Conservation (phyloP, 2,329 filamentous ascomycete genomes). For the Neopestalotiopsis sp. region DNA sequence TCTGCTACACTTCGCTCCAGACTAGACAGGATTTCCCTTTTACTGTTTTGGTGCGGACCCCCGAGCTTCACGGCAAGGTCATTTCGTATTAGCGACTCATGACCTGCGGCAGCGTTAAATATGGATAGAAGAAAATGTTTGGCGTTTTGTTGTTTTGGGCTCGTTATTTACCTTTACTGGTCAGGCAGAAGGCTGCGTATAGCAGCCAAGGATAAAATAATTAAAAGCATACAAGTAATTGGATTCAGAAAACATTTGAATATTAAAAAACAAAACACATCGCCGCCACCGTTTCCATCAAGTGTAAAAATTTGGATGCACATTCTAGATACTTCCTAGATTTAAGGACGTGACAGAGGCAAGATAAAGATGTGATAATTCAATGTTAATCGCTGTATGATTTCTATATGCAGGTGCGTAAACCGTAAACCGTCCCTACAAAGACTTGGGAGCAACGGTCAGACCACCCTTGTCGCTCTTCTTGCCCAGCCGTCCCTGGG, state of each 20-base stretch:
- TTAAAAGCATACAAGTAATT: no score
- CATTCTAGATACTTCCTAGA: no score
- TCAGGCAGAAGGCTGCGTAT: no score
- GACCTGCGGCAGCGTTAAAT: constrained; percentile 77
- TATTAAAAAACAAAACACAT: no score
- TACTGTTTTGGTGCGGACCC: constrained; percentile 83
- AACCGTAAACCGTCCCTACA: background rate
- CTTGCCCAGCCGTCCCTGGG: constrained; percentile 49
- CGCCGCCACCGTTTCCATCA: no score
- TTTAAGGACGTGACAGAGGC: no score
- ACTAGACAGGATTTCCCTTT: constrained; percentile 81
- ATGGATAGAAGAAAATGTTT: constrained; percentile 64
- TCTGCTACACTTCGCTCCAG: constrained; percentile 70
- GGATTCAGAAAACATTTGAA: no score
- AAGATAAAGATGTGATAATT: background rate
- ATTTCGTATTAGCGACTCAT: constrained; percentile 98
- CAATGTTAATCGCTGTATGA: background rate
- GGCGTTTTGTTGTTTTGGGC: no score
- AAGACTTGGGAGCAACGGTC: background rate
- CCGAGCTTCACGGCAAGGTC: constrained; percentile 74
- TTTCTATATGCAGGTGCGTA: background rate
- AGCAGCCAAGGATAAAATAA: no score
- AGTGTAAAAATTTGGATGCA: no score
- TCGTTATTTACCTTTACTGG: no score
- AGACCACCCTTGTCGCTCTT: constrained; percentile 49